Percentiles rank a stretch among this genome's conserved stretches.
Conservation (phyloP, 1,284 basidiomycete species). For the Microbotryum silenes-acaulis region DNA sequence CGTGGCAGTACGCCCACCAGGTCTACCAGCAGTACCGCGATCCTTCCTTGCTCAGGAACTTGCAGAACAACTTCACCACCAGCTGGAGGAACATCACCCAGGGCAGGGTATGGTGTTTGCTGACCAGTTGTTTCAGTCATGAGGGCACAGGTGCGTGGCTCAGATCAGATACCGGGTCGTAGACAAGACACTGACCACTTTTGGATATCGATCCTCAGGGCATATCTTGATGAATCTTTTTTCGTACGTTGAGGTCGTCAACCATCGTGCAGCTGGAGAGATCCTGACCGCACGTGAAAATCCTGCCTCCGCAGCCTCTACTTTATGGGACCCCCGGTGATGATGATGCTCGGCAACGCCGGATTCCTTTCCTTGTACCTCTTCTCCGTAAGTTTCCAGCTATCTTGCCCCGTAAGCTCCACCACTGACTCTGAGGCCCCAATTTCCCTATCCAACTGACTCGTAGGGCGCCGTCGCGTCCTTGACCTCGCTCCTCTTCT, state of each 20-base stretch:
- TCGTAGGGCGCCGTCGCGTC: constrained; percentile 10
- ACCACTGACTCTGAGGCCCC: not conserved
- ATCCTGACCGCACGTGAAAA: not conserved
- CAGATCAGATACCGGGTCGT: too few relatives aligned
- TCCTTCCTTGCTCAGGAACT: constrained; percentile 6
- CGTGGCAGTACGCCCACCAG: constrained; percentile 20
- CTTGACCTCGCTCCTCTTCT: constrained; percentile 10
- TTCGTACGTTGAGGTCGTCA: not conserved
- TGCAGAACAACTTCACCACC: constrained; percentile 25
- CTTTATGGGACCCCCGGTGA: constrained; percentile 21
- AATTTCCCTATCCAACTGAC: not conserved
- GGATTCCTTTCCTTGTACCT: constrained; percentile 26
- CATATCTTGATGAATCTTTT: constrained; percentile 24
- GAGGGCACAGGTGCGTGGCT: constrained; percentile 3
- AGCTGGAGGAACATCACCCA: constrained; percentile 18
- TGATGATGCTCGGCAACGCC: constrained; percentile 25
- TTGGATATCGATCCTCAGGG: not conserved
- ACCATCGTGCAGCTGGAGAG: not conserved
- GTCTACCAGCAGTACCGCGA: constrained; percentile 16
- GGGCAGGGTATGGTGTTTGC: constrained; percentile 23
- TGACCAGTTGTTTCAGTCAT: constrained; percentile 23
- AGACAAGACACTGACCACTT: too few relatives aligned
- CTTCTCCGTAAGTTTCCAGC: constrained; percentile 11
- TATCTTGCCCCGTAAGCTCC: not conserved
- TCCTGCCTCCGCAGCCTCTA: constrained; percentile 1